Conservation (phyloP, 352 stramenopile genomes). For the Phytopythium sindhum region DNA sequence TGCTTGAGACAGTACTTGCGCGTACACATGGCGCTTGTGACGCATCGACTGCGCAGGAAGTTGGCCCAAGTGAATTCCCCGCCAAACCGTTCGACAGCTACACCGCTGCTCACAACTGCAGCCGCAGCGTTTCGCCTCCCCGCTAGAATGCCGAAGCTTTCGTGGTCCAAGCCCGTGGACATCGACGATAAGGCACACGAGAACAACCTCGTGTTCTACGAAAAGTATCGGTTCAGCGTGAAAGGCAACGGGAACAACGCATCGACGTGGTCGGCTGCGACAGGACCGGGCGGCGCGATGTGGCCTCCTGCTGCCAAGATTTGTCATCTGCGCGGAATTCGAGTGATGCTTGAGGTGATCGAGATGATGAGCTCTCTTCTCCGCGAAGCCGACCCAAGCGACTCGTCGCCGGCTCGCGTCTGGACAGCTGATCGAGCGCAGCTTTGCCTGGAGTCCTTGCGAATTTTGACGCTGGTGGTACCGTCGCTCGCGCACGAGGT, state of each 20-base stretch:
- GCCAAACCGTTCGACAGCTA: constrained; percentile 37
- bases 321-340: constrained; percentile 63
- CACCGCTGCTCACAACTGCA: constrained; percentile 46
- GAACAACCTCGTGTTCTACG: constrained; percentile 79
- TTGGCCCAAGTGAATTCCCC: constrained; percentile 57
- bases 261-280: constrained; percentile 56
- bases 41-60: constrained; percentile 62
- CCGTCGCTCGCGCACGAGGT: constrained; percentile 67
- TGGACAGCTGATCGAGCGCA: constrained; percentile 80
- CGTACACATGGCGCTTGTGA: constrained; percentile 76
- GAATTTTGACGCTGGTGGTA: constrained; percentile 71
- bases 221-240: constrained; percentile 80
- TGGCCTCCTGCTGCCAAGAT: constrained; percentile 73
- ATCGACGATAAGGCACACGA: constrained; percentile 86
- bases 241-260: constrained; percentile 27
- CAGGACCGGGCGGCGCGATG: constrained; percentile 50
- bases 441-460: constrained; percentile 76
- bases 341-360: constrained; percentile 79
- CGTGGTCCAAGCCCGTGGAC: constrained; percentile 73
- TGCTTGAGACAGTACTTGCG: constrained; percentile 81
- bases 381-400: constrained; percentile 50
- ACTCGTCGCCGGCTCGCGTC: constrained; percentile 47
- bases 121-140: constrained; percentile 54
- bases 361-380: constrained; percentile 63
- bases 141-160: constrained; percentile 67